Evolutionary conservation across 2,329 filamentous ascomycete species (phyloP).

Genomic region (Botrytis squamosa): DNA sequence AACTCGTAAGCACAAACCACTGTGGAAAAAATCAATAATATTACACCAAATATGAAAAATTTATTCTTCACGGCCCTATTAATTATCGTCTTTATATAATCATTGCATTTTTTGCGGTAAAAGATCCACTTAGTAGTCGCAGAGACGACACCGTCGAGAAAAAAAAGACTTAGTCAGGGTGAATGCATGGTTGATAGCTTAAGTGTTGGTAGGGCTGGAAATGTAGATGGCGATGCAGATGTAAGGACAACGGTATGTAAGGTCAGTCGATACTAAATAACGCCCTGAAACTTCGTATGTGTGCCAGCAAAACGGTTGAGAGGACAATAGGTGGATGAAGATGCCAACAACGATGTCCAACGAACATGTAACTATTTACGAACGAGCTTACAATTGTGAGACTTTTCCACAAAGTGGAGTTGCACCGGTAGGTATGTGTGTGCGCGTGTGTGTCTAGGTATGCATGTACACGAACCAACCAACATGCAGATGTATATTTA

Average conservation of each 20-base stretch:
- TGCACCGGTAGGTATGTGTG: background rate
- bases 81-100: constrained; percentile 16
- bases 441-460: background rate
- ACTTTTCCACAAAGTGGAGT: background rate
- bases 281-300: background rate
- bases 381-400: background rate
- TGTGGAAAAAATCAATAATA: background rate
- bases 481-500: constrained; percentile 12
- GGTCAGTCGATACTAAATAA: background rate
- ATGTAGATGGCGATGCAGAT: background rate
- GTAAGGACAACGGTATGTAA: background rate
- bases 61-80: constrained; percentile 9
- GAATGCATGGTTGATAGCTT: background rate
- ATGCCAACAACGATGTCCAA: constrained; percentile 1
- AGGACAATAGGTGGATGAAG: background rate
- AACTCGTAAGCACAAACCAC: background rate
- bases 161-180: background rate
- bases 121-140: background rate
- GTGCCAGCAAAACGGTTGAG: background rate
- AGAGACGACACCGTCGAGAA: background rate
- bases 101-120: background rate
- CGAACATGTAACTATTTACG: constrained; percentile 1
- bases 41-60: background rate
- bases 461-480: background rate
- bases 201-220: constrained; percentile 19